Conservation (phyloP, 2,329 filamentous ascomycete species). For the Fusarium marasasianum region DNA sequence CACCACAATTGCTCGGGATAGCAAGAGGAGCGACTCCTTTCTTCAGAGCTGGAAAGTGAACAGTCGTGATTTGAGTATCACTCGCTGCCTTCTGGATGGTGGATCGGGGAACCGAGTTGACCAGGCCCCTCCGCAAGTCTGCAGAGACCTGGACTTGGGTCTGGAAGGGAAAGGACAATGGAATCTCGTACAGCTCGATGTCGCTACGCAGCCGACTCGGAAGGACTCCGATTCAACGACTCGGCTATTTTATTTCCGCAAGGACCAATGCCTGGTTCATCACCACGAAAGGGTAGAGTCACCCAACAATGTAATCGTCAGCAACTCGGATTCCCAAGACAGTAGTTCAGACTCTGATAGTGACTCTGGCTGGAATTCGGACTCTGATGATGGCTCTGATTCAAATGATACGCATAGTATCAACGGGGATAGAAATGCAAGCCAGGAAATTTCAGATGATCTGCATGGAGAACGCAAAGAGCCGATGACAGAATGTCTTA, state of each 20-base stretch:
- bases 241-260: not conserved
- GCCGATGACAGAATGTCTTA: not conserved
- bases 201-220: not conserved
- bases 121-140: not conserved
- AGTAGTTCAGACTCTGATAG: not conserved
- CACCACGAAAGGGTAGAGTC: not conserved
- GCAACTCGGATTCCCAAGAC: not conserved
- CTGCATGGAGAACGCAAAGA: not conserved
- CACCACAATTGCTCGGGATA: not conserved
- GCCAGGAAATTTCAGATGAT: accelerated
- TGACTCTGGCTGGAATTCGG: not conserved
- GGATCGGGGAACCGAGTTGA: accelerated
- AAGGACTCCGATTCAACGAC: not conserved
- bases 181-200: not conserved
- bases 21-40: not conserved
- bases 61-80: not conserved
- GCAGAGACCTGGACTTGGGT: not conserved
- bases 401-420: not conserved
- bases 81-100: not conserved
- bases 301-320: not conserved
- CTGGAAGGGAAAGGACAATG: not conserved
- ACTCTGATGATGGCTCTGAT: not conserved
- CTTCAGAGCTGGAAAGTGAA: not conserved
- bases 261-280: not conserved
- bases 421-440: accelerated